Percentiles rank a stretch among this genome's conserved stretches.
These are phyloP conservation scores for Conticribra guillardii DNA, from an alignment of 108 stramenopile species.

Conservation along the genomic window DNA sequence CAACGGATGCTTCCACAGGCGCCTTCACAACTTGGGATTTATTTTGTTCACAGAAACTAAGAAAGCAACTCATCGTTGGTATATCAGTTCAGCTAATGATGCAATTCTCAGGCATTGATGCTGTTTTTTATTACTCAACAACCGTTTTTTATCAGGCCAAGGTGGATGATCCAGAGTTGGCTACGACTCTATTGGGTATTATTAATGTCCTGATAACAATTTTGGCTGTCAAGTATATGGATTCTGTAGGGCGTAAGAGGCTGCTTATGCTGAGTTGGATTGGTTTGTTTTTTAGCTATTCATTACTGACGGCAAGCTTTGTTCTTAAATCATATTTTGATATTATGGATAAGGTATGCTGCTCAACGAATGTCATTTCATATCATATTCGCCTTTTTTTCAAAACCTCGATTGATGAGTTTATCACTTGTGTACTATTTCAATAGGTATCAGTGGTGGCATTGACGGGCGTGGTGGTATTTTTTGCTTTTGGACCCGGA, in stretches of 20 bases:
- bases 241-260: constrained; percentile 33
- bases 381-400: not conserved
- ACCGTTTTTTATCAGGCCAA: constrained; percentile 40
- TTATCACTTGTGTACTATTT: too few relatives aligned
- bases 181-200: constrained; percentile 38
- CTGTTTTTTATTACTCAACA: constrained; percentile 43
- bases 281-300: constrained; percentile 28
- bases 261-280: constrained; percentile 36
- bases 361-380: not conserved
- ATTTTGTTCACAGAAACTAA: constrained; percentile 16
- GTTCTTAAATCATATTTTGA: constrained; percentile 19
- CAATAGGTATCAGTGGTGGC: constrained; percentile 30
- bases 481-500: constrained; percentile 51
- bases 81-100: constrained; percentile 44
- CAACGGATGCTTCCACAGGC: constrained; percentile 8
- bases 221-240: constrained; percentile 43
- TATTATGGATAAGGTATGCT: constrained; percentile 25
- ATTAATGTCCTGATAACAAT: constrained; percentile 45
- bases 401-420: too few relatives aligned
- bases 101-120: constrained; percentile 45
- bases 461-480: constrained; percentile 32
- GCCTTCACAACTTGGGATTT: constrained; percentile 17
- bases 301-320: constrained; percentile 28
- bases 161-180: constrained; percentile 41
- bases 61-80: constrained; percentile 48